Percentiles rank a stretch among this genome's conserved stretches.
Conservation (phyloP, 352 stramenopile species). For the Phytopythium montanum region DNA sequence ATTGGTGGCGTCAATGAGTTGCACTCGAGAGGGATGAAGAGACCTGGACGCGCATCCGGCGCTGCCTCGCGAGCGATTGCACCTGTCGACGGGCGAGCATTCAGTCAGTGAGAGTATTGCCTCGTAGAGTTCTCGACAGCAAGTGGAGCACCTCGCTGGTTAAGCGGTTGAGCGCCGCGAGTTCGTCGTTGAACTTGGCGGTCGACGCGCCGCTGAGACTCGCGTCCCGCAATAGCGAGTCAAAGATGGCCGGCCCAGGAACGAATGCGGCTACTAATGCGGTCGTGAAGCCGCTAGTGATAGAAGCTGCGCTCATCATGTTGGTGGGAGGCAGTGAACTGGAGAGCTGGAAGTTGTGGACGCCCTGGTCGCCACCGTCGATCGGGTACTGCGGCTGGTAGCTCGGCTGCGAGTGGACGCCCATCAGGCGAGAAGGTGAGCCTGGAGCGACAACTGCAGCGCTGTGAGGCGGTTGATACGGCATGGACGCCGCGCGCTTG, state of each 20-base stretch:
- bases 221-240: constrained; percentile 39
- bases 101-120: neutral
- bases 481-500: neutral
- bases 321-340: neutral
- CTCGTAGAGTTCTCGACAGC: neutral
- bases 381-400: neutral
- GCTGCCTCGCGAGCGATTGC: constrained; percentile 13
- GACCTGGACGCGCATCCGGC: constrained; percentile 14
- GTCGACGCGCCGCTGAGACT: constrained; percentile 18
- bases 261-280: constrained; percentile 21
- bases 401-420: neutral
- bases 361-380: neutral
- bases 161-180: constrained; percentile 35
- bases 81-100: constrained; percentile 6
- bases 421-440: neutral
- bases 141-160: constrained; percentile 21
- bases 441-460: neutral
- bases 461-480: neutral
- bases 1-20: neutral
- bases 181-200: constrained; percentile 33
- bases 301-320: neutral
- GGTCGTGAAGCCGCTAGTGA: neutral
- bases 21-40: neutral
- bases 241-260: constrained; percentile 44
- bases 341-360: neutral